Evolutionary conservation across 2,329 filamentous ascomycete genomes (phyloP).

Genomic region (Pseudopithomyces maydicus): DNA sequence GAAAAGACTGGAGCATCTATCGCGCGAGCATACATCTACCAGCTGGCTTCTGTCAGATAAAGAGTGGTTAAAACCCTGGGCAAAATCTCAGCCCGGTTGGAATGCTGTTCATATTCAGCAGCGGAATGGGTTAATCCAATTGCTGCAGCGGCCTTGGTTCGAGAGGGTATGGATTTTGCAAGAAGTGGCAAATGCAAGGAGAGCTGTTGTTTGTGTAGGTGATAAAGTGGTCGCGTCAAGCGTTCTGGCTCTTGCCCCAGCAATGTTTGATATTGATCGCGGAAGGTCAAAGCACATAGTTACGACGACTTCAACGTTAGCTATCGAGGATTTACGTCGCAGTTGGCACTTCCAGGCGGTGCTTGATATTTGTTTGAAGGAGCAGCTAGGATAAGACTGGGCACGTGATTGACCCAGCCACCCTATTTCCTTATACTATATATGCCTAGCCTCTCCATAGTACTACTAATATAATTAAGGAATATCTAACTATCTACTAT

Average conservation of each 20-base stretch:
- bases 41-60: neutral
- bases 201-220: slow-evolving; percentile 17
- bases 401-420: neutral
- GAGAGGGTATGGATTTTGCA: slow-evolving; percentile 27
- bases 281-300: too few relatives aligned
- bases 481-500: too few relatives aligned
- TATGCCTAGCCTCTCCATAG: too few relatives aligned
- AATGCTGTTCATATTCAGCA: neutral
- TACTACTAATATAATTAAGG: too few relatives aligned
- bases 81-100: neutral
- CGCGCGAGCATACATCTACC: neutral
- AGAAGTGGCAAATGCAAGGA: slow-evolving; percentile 25
- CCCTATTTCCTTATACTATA: neutral
- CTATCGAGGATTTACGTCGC: slow-evolving; percentile 1
- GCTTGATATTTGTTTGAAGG: too few relatives aligned
- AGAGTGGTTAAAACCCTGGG: neutral
- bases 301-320: neutral
- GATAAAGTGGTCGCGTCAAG: slow-evolving; percentile 13
- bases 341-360: slow-evolving; percentile 19
- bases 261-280: too few relatives aligned
- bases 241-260: slow-evolving; percentile 16
- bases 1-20: neutral
- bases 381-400: too few relatives aligned
- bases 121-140: neutral
- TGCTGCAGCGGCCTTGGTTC: slow-evolving; percentile 23